Conservation (phyloP, 2,329 filamentous ascomycete species). For the Fusarium verticillioides region DNA sequence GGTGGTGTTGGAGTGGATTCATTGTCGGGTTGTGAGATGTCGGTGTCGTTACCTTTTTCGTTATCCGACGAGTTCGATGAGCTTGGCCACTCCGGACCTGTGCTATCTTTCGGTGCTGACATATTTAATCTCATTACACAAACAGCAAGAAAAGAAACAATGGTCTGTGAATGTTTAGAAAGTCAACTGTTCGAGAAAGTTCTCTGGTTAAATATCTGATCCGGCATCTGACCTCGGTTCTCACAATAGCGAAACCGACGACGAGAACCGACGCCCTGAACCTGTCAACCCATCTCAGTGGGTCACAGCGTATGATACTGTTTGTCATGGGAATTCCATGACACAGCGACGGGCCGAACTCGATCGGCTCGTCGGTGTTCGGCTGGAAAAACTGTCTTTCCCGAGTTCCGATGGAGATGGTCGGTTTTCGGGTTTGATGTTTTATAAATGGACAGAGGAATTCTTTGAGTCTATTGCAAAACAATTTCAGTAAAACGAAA, state of each 20-base stretch:
- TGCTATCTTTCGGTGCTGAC: rapidly evolving
- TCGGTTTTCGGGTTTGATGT: slow-evolving; percentile 25
- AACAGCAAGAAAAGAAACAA: rapidly evolving
- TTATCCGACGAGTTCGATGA: slow-evolving; percentile 17
- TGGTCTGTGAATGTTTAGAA: not conserved
- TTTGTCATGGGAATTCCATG: slow-evolving; percentile 2
- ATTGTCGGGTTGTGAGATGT: not conserved
- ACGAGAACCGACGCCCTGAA: not conserved
- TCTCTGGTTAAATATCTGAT: slow-evolving; percentile 4
- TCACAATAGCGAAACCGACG: not conserved
- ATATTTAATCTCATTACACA: not conserved
- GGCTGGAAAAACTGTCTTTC: slow-evolving; percentile 9
- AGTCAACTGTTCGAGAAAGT: not conserved
- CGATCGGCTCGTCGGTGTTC: slow-evolving; percentile 17
- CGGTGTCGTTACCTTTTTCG: slow-evolving; percentile 20
- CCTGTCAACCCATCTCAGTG: not conserved
- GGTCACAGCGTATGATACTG: not conserved
- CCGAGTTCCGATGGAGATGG: slow-evolving; percentile 11
- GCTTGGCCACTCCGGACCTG: not conserved
- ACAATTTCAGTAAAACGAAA: rapidly evolving
- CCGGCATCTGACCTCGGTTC: not conserved
- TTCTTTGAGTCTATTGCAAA: rapidly evolving
- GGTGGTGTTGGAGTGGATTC: no score
- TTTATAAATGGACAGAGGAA: slow-evolving; percentile 4
- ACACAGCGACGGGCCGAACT: slow-evolving; percentile 1